Evolutionary conservation across 2,329 filamentous ascomycete genomes (phyloP), one percentile per base, ranked within the genome.

Genomic region (Colletotrichum tropicicola): DNA sequence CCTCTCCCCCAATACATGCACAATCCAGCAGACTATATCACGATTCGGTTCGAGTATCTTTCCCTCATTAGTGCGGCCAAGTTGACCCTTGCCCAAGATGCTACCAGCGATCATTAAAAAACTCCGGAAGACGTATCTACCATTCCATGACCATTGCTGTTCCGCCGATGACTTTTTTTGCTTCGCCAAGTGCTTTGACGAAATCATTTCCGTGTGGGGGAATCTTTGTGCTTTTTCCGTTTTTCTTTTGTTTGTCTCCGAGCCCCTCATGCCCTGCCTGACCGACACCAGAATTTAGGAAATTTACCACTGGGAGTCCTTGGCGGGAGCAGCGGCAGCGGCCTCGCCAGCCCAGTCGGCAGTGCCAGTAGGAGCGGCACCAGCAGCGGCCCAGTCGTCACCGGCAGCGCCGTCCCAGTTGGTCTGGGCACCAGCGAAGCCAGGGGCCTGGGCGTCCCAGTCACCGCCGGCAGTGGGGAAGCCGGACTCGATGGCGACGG

Each of bases 21-120:
- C 63, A 68, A 55, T 65, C 70, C 65, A 51, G 43, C 25, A 52
- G 62, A 56, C 62, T 62, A 65, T 62, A 62, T 59, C 54, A 65
- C 54, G 57, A 55, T 51, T 59, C 44, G 65, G 52, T 66, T 79
- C 78, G 87, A 93, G 91, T 97, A 94, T 98, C 95, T 98, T 98
- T 98, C 95, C 95, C 94, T 98, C 94, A 92, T 98, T 86, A 98
- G 94, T 91, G 89, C 91, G 85, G 82, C 85, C 85, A 88, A 88
- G 74, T 85, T 82, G 81, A 84, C 80, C 82, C 81, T 61, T 61
- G 51, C 63, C 55, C 41, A 55, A 61, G 48, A 62, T 62, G 62
- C 62, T 62, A 65, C 62, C 62, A 65, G 62, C 62, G 58, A 61
- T 49, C 43, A 62, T n/a, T 65, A 57, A 47, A 61, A 61, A 55